Evolutionary conservation across 352 stramenopile genomes (phyloP).

Genomic region (Phytopythium sindhum): DNA sequence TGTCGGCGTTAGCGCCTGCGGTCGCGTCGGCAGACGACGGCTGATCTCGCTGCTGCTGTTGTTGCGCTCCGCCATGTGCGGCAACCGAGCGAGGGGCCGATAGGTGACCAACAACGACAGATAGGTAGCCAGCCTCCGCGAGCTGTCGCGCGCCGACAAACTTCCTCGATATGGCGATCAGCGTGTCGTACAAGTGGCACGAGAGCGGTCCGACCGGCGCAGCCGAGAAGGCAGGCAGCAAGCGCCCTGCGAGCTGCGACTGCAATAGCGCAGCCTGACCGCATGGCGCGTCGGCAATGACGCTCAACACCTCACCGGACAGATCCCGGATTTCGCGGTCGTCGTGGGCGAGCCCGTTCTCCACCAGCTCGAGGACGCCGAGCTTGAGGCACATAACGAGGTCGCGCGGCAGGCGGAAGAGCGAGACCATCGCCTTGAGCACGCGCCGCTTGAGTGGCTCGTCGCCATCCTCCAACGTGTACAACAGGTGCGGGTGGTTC

Average conservation of each 20-base stretch:
- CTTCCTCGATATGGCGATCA: slow-evolving; percentile 34
- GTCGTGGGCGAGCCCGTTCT: slow-evolving; percentile 22
- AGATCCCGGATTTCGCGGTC: slow-evolving; percentile 50
- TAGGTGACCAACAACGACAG: slow-evolving; percentile 49
- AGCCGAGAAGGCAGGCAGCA: slow-evolving; percentile 43
- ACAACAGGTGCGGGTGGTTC: slow-evolving; percentile 68
- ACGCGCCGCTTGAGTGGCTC: slow-evolving; percentile 44
- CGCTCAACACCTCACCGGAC: slow-evolving; percentile 45
- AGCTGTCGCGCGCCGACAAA: slow-evolving; percentile 53
- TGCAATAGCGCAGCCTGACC: slow-evolving; percentile 38
- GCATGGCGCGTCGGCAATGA: slow-evolving; percentile 42
- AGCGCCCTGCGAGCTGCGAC: slow-evolving; percentile 29
- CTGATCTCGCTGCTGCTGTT: slow-evolving; percentile 4
- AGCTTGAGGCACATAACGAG: slow-evolving; percentile 61
- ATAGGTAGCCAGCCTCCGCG: slow-evolving; percentile 43
- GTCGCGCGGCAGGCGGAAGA: slow-evolving; percentile 63
- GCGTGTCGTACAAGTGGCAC: slow-evolving; percentile 47
- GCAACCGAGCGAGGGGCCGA: slow-evolving; percentile 16
- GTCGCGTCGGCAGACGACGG: background rate
- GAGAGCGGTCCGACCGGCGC: slow-evolving; percentile 17
- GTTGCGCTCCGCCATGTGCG: background rate
- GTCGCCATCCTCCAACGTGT: slow-evolving; percentile 54
- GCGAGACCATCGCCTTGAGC: slow-evolving; percentile 35
- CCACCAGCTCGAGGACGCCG: slow-evolving; percentile 52
- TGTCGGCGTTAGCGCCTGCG: background rate